Percentiles rank a stretch among this genome's conserved stretches.
phyloP scores from a whole-genome alignment of 164 flowering plant species.

The Nymphaea colorata region DNA sequence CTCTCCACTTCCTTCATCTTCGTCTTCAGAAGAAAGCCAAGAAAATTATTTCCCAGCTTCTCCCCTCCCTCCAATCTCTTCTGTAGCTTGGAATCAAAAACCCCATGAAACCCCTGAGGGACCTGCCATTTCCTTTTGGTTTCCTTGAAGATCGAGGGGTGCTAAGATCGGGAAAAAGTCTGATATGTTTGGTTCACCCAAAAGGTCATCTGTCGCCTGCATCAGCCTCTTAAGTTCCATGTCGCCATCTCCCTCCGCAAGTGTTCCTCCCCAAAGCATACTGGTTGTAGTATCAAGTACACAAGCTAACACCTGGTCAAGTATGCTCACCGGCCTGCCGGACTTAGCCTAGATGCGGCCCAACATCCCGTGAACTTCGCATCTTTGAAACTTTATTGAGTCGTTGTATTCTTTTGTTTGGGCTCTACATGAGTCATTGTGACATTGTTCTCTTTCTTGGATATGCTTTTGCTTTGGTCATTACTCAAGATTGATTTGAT shows the following conservation, averaged over 20 bases:
- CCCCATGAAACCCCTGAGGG: slow-evolving; percentile 17
- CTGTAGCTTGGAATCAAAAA: slow-evolving; percentile 25
- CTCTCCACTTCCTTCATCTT: slow-evolving; percentile 22
- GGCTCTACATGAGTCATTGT: no score
- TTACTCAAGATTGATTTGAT: no score
- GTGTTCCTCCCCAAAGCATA: slow-evolving; percentile 42
- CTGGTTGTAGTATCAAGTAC: neutral
- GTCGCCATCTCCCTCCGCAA: slow-evolving; percentile 18
- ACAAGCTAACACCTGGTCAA: slow-evolving; percentile 31
- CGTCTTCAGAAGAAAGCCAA: slow-evolving; percentile 31
- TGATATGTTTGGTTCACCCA: slow-evolving; percentile 43
- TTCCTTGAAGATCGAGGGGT: slow-evolving; percentile 42
- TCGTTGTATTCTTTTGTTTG: no score
- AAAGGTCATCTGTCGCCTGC: slow-evolving; percentile 15
- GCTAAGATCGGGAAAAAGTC: slow-evolving; percentile 40
- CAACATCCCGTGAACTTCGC: slow-evolving; percentile 20
- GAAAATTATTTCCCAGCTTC: slow-evolving; percentile 13
- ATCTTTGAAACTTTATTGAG: slow-evolving; percentile 11
- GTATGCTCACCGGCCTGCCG: slow-evolving; percentile 28
- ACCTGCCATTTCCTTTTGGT: slow-evolving; percentile 18
- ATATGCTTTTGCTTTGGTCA: no score
- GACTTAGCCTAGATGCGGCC: slow-evolving; percentile 8
- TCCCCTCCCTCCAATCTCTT: slow-evolving; percentile 8
- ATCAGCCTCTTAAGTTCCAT: slow-evolving; percentile 25
- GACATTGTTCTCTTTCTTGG: no score